Evolutionary conservation across 2,329 filamentous ascomycete species (phyloP), one percentile per base, ranked within the genome.

Genomic region (Cordyceps militaris): DNA sequence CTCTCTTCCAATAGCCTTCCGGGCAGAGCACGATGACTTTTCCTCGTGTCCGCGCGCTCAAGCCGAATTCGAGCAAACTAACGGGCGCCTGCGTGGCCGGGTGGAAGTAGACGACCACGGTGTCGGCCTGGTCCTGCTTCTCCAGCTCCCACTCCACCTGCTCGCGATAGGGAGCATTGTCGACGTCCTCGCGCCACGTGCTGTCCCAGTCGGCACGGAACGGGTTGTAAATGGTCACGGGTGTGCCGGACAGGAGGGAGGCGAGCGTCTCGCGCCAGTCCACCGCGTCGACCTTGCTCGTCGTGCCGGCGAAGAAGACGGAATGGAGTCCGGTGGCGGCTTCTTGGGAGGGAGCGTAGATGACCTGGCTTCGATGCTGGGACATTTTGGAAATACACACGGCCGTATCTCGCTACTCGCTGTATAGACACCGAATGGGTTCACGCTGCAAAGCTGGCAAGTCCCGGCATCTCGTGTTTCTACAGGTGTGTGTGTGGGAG

Each of bases 281-380:
- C 2, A 70, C 40, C 2, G 65, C 62, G 42, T 66, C 63, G 3
- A 61, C 66, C 1, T 71, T 71, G 57, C 71, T 76, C 21, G 81
- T 84, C 44, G 74, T 76, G 46, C 82, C 82, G 2, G 81, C 80
- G n/a, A 83, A 74, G 66, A 85, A 85, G 62, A 85, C 61, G 14
- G 74, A 66, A 36, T 65, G 69, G 2, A 46, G 48, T 1, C 64
- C 63, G 11, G 30, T 61, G 4, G 44, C 49, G 51, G 52, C 58
- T 42, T 56, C 58, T 21, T 42, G 49, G 19, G 61, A 66, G 6
- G 70, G 68, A 0, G 71, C 70, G 26, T 60, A 47, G 30, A 74
- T 66, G 30, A 71, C 55, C 56, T 73, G 69, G 53, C 59, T 43
- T 9, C 14, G 38, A 46, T 28, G 14, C 19, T 42, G 47, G 11